phyloP scores from a whole-genome alignment of 805 yeast species.

The Maudiozyma serrabonitensis region DNA sequence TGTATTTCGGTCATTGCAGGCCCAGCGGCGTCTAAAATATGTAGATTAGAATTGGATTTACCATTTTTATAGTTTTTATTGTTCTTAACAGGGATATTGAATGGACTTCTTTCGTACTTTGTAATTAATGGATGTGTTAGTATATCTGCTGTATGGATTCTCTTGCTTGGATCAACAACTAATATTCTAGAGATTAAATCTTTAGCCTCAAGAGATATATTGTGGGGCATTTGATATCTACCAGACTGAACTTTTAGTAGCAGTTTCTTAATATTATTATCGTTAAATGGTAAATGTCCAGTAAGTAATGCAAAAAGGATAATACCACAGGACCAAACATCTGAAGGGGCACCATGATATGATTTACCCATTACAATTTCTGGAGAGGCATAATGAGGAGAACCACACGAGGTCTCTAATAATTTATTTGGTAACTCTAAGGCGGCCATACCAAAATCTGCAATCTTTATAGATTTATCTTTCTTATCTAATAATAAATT shows the following conservation, averaged over 20 bases:
- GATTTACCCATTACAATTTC: conserved; percentile 72
- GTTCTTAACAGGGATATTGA: background rate
- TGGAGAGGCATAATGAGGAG: conserved; percentile 85
- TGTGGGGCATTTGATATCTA: conserved; percentile 59
- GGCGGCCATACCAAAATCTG: conserved; percentile 89
- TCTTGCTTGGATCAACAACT: conserved; percentile 56
- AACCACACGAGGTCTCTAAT: conserved; percentile 75
- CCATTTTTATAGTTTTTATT: conserved; percentile 7
- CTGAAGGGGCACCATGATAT: conserved; percentile 78
- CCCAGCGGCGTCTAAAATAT: conserved; percentile 12
- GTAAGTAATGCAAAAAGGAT: conserved; percentile 69
- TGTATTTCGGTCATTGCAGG: conserved; percentile 15
- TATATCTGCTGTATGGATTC: conserved; percentile 62
- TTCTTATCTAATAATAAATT: conserved; percentile 57
- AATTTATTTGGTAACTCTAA: conserved; percentile 61
- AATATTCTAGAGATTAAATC: conserved; percentile 58
- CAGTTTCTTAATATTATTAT: conserved; percentile 63
- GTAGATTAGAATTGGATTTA: conserved; percentile 23
- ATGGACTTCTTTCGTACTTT: conserved; percentile 40
- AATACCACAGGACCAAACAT: conserved; percentile 85
- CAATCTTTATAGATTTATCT: conserved; percentile 60
- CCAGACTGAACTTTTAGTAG: conserved; percentile 72
- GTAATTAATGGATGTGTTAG: conserved; percentile 66
- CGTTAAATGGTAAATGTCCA: conserved; percentile 78
- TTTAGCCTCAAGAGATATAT: conserved; percentile 53